Conservation (phyloP, 495 filamentous ascomycete species). For the Penicillium lividum region DNA sequence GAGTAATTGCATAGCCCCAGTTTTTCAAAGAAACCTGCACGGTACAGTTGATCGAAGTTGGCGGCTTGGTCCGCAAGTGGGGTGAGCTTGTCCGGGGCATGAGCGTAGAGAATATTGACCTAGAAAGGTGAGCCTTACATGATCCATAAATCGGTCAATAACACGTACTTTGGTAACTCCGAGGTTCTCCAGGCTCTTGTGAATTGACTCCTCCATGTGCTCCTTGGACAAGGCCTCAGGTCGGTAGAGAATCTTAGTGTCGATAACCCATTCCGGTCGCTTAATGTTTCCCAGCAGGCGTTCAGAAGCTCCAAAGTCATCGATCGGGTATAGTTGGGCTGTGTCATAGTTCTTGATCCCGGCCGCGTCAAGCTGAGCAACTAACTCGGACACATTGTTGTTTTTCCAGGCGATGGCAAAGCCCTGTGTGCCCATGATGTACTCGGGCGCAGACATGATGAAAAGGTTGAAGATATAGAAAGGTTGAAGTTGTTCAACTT, state of each 20-base stretch:
- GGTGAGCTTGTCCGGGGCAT: not conserved
- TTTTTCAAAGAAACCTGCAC: not conserved
- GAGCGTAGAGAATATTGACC: not conserved
- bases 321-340: conserved; percentile 17
- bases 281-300: conserved; percentile 7
- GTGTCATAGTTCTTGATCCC: conserved; percentile 20
- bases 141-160: too few species aligned
- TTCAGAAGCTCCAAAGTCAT: conserved; percentile 16
- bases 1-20: conserved; percentile 22
- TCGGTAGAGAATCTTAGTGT: conserved; percentile 20
- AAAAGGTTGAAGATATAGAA: not conserved
- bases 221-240: conserved; percentile 10
- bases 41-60: not conserved
- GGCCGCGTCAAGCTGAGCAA: conserved; percentile 8
- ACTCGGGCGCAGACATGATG: conserved; percentile 10
- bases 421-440: conserved; percentile 16
- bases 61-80: not conserved
- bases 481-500: too few species aligned
- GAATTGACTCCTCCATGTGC: conserved; percentile 17
- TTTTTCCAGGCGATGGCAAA: conserved; percentile 17
- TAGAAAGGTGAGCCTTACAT: not conserved
- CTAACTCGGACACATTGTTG: conserved; percentile 10
- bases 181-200: not conserved
- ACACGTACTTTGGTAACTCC: not conserved
- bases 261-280: conserved; percentile 14